Base-by-base conservation (phyloP, 352 stramenopile genomes). In the Phytophthora citricola region DNA sequence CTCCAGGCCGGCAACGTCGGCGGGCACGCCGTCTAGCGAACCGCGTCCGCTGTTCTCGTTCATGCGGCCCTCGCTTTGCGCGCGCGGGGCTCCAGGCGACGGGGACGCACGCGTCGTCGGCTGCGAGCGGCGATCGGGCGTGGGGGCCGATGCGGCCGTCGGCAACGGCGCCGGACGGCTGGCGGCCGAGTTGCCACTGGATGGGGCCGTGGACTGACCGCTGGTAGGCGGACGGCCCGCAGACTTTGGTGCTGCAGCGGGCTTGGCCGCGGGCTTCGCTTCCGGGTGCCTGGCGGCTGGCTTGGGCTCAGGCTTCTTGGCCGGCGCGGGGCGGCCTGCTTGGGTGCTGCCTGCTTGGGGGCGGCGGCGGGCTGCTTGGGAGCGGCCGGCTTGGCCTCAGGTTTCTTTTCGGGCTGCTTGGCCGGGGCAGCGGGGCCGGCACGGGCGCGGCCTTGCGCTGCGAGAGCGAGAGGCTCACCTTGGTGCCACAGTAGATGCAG, bases 401-500 rank as follows among this genome's bases (percentile, higher is more conserved):
- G 73, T 52, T 72, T 55, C 7, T 17, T 32, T 29, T 70, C 68
- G 29, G 69, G 38, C 60, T 73, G 67, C 54, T 75, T 67, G 11
- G 51, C 22, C 1, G 49, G 36, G 15, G 58, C 20, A 14, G 51
- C 22, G 17, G 12, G 1, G 68, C 44, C 8, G 66, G 20, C 4
- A 69, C 40, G 17, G 73, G 48, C 11, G 64, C 38, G 39, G 74
- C 68, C 58, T 86, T 83, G 38, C 82, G 78, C 69, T 89, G 78
- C 5, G 78, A 76, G 26, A 90, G 54, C 66, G 82, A 85, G 49
- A 87, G 65, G 52, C 78, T 87, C 60, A 94, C 85, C 52, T 94
- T 94, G 54, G 85, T 95, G 63, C 87, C 87, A 58, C 87, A 95
- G 73, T 90, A 95, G 72, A 95, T 95, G 70, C 87, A 95, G 72